phyloP scores from a whole-genome alignment of 1,139 yeast genomes.

The Saccharomyces hybrid region DNA sequence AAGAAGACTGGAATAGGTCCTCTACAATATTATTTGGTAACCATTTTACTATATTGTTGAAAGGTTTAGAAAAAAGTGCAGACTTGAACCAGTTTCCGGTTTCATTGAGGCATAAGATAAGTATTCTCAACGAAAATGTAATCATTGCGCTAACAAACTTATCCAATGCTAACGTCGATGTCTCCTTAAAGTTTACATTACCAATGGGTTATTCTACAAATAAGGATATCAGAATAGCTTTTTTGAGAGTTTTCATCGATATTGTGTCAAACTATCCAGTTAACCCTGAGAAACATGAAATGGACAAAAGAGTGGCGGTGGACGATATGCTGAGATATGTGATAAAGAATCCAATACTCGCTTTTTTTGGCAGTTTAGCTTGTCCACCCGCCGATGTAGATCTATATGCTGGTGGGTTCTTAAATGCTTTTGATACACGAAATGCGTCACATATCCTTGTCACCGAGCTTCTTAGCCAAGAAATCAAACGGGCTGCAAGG shows the following conservation, averaged over 20 bases:
- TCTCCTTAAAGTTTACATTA: conserved; percentile 68
- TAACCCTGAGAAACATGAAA: conserved; percentile 21
- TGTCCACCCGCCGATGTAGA: conserved; percentile 68
- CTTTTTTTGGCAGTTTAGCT: conserved; percentile 34
- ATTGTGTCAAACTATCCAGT: conserved; percentile 42
- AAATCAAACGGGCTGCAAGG: conserved; percentile 51
- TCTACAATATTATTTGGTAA: conserved; percentile 63
- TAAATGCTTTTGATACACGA: conserved; percentile 52
- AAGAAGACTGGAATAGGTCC: conserved; percentile 48
- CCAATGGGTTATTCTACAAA: conserved; percentile 75
- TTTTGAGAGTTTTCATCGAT: conserved; percentile 68
- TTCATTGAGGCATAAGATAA: conserved; percentile 44
- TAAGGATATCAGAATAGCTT: conserved; percentile 56
- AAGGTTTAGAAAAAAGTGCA: conserved; percentile 58
- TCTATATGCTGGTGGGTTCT: conserved; percentile 59
- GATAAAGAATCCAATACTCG: conserved; percentile 29
- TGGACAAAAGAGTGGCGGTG: conserved; percentile 30
- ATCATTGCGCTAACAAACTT: conserved; percentile 61
- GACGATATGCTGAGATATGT: conserved; percentile 16
- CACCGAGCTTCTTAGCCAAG: conserved; percentile 51
- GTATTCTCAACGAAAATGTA: conserved; percentile 57
- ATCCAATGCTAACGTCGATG: conserved; percentile 67
- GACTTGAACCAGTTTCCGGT: conserved; percentile 31
- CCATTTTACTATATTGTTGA: conserved; percentile 62
- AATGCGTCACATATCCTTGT: conserved; percentile 51